A percentile compares a stretch with the other conserved stretches of the same genome.
Evolutionary conservation across 1,139 yeast genomes (phyloP).

Genomic region (Ogataea hybrid): DNA sequence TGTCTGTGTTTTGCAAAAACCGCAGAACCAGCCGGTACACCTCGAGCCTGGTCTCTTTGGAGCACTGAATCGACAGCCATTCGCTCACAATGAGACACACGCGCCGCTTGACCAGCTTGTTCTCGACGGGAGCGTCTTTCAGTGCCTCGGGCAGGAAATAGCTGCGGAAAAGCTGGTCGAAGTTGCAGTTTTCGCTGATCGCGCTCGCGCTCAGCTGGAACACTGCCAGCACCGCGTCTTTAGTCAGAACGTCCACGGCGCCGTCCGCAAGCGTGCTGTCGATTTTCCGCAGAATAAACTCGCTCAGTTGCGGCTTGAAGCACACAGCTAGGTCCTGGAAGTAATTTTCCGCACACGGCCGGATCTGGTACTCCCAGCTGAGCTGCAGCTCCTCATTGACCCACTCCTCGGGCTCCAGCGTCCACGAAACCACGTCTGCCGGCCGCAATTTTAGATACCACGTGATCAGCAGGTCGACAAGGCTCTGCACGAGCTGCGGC

Average conservation of each 20-base stretch:
- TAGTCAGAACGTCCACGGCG: conserved; percentile 51
- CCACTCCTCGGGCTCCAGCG: conserved; percentile 89
- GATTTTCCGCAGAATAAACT: conserved; percentile 62
- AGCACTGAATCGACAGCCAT: conserved; percentile 73
- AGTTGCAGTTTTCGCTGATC: conserved; percentile 52
- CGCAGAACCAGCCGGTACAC: conserved; percentile 56
- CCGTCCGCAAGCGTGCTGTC: conserved; percentile 46
- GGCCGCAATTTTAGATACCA: conserved; percentile 76
- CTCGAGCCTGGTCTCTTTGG: conserved; percentile 53
- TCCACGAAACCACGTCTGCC: conserved; percentile 78
- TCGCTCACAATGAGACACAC: conserved; percentile 73
- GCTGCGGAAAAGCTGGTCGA: conserved; percentile 43
- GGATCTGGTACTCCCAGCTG: conserved; percentile 80
- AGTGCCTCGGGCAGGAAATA: conserved; percentile 60
- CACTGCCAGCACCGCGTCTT: conserved; percentile 78
- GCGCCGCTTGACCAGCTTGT: conserved; percentile 70
- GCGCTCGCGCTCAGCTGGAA: conserved; percentile 75
- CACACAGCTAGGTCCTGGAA: conserved; percentile 70
- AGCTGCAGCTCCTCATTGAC: conserved; percentile 73
- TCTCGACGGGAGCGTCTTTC: conserved; percentile 43
- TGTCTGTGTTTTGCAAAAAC: conserved; percentile 43
- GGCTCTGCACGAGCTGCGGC: conserved; percentile 48
- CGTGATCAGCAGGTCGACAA: conserved; percentile 65
- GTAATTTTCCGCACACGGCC: conserved; percentile 87
- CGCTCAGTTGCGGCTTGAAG: conserved; percentile 61